These are phyloP conservation scores for Candida frijolesensis DNA, from an alignment of 1,139 yeast genomes.

Conservation along the genomic window DNA sequence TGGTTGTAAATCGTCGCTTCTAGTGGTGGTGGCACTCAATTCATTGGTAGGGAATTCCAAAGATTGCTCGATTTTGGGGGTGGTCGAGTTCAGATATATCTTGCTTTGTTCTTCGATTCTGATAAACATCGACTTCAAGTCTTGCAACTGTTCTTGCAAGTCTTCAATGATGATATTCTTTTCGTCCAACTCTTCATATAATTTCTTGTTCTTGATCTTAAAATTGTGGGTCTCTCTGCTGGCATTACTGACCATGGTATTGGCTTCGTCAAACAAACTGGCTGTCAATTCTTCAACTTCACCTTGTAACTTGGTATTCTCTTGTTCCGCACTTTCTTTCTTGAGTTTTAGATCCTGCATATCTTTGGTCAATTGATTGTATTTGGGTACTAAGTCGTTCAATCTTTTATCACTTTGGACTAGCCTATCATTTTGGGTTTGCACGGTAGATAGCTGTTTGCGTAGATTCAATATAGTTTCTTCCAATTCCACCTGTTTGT, in stretches of 20 bases:
- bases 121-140: slow-evolving; percentile 59
- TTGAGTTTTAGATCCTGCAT: slow-evolving; percentile 36
- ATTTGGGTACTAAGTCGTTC: slow-evolving; percentile 29
- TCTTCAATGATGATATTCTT: slow-evolving; percentile 68
- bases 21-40: neutral
- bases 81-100: slow-evolving; percentile 9
- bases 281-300: slow-evolving; percentile 82
- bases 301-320: slow-evolving; percentile 57
- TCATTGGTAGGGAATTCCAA: slow-evolving; percentile 7
- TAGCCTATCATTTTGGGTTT: slow-evolving; percentile 21
- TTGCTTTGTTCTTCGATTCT: slow-evolving; percentile 36
- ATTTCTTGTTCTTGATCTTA: slow-evolving; percentile 55
- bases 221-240: slow-evolving; percentile 57
- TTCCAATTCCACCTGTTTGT: slow-evolving; percentile 57
- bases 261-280: slow-evolving; percentile 77
- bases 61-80: slow-evolving; percentile 15
- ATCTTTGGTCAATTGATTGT: slow-evolving; percentile 34
- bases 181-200: slow-evolving; percentile 70
- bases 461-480: slow-evolving; percentile 38
- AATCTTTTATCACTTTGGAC: slow-evolving; percentile 29
- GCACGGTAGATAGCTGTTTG: slow-evolving; percentile 31
- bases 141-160: slow-evolving; percentile 68
- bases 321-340: slow-evolving; percentile 50
- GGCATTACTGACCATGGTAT: slow-evolving; percentile 75
- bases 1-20: neutral